Evolutionary conservation across 108 stramenopile species (phyloP).

Genomic region (Nitzschia inconspicua): DNA sequence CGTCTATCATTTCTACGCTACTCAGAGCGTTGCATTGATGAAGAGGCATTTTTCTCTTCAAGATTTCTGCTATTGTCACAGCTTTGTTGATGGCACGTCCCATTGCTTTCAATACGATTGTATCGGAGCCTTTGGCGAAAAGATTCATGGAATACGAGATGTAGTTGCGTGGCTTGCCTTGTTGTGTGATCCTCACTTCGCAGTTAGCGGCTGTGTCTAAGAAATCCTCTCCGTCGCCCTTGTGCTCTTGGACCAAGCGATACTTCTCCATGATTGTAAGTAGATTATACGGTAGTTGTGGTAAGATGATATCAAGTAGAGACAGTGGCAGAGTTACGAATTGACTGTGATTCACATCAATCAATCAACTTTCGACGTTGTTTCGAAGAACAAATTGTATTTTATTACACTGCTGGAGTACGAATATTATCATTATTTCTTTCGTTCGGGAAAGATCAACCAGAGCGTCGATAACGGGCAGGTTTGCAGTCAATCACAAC

Average conservation of each 20-base stretch:
- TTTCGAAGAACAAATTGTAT: too few relatives aligned
- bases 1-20: constrained; percentile 76
- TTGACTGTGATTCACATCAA: too few relatives aligned
- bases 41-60: constrained; percentile 82
- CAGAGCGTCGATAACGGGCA: too few relatives aligned
- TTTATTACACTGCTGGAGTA: too few relatives aligned
- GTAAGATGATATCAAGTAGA: too few relatives aligned
- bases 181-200: constrained; percentile 75
- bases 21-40: constrained; percentile 72
- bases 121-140: constrained; percentile 57
- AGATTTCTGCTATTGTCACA: constrained; percentile 85
- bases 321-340: too few relatives aligned
- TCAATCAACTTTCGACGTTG: too few relatives aligned
- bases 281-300: too few relatives aligned
- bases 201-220: constrained; percentile 16
- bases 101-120: constrained; percentile 81
- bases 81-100: constrained; percentile 88
- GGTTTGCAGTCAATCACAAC: too few relatives aligned
- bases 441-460: too few relatives aligned
- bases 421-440: too few relatives aligned
- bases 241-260: constrained; percentile 76
- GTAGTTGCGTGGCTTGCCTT: constrained; percentile 84
- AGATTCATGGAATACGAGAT: constrained; percentile 79
- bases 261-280: constrained; percentile 73
- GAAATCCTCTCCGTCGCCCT: constrained; percentile 31